phyloP scores from a whole-genome alignment of 345 rosid species.

The Anacardium occidentale region DNA sequence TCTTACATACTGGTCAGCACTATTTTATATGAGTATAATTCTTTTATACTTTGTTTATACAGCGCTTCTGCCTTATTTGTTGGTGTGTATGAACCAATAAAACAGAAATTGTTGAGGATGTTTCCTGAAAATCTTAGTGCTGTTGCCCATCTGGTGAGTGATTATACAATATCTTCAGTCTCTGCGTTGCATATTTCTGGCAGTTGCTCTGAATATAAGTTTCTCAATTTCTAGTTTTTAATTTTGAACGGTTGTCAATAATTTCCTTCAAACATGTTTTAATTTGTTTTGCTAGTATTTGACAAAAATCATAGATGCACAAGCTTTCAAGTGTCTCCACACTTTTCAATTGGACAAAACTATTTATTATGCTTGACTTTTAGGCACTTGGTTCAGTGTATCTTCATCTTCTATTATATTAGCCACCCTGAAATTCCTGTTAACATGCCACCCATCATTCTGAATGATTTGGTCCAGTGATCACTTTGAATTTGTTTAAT shows the following conservation, averaged over 20 bases:
- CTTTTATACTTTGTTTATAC: slow-evolving; percentile 20
- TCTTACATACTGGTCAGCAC: no score
- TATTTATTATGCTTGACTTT: background rate
- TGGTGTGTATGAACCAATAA: slow-evolving; percentile 92
- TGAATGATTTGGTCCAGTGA: background rate
- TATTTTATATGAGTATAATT: slow-evolving; percentile 1
- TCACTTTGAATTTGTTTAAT: background rate
- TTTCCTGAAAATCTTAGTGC: slow-evolving; percentile 88
- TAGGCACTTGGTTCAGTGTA: background rate
- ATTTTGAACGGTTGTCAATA: background rate
- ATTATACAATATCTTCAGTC: slow-evolving; percentile 12
- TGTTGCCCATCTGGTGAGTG: slow-evolving; percentile 80
- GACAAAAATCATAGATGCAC: background rate
- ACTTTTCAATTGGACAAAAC: background rate
- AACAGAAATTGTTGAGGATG: slow-evolving; percentile 72
- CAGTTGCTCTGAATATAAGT: background rate
- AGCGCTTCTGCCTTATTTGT: slow-evolving; percentile 96
- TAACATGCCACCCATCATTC: background rate
- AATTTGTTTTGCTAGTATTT: background rate
- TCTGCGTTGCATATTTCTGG: background rate
- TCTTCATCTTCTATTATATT: background rate
- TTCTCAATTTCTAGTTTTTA: slow-evolving; percentile 5
- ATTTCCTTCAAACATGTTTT: background rate
- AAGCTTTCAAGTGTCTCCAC: background rate
- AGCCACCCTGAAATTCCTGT: background rate